Conservation (phyloP, 2,329 filamentous ascomycete species). For the Apiospora arundinis region DNA sequence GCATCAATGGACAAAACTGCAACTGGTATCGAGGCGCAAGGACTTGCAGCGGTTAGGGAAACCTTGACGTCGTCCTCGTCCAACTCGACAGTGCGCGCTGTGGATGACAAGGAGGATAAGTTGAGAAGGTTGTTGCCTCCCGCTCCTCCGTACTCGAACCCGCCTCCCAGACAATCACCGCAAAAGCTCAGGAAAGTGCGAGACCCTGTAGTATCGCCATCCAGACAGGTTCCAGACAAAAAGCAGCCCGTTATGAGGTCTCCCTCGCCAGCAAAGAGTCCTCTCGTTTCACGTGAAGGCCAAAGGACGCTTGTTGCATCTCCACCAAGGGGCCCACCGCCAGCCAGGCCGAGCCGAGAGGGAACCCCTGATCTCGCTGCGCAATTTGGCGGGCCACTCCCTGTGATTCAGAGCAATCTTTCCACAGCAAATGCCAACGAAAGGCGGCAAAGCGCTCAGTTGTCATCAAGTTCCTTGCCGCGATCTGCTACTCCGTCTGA, state of each 20-base stretch:
- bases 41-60: slow-evolving; percentile 71
- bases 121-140: slow-evolving; percentile 52
- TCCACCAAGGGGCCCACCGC: slow-evolving; percentile 49
- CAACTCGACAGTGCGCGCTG: slow-evolving; percentile 68
- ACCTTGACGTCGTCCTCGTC: slow-evolving; percentile 76
- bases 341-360: slow-evolving; percentile 70
- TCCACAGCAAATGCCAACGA: slow-evolving; percentile 56
- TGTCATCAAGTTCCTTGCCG: slow-evolving; percentile 41
- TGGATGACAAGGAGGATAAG: slow-evolving; percentile 48
- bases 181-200: slow-evolving; percentile 55
- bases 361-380: slow-evolving; percentile 68
- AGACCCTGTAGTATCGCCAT: slow-evolving; percentile 46
- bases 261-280: slow-evolving; percentile 43
- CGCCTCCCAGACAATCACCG: slow-evolving; percentile 67
- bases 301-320: slow-evolving; percentile 35
- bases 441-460: slow-evolving; percentile 50
- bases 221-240: slow-evolving; percentile 44
- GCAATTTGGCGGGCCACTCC: slow-evolving; percentile 57
- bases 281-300: slow-evolving; percentile 34
- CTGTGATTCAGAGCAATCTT: slow-evolving; percentile 68
- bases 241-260: slow-evolving; percentile 38
- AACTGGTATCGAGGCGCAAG: slow-evolving; percentile 56
- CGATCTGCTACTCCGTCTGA: slow-evolving; percentile 44
- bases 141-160: slow-evolving; percentile 66
- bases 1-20: slow-evolving; percentile 57